phyloP scores from a whole-genome alignment of 495 filamentous ascomycete species.

The Podospora anserina region DNA sequence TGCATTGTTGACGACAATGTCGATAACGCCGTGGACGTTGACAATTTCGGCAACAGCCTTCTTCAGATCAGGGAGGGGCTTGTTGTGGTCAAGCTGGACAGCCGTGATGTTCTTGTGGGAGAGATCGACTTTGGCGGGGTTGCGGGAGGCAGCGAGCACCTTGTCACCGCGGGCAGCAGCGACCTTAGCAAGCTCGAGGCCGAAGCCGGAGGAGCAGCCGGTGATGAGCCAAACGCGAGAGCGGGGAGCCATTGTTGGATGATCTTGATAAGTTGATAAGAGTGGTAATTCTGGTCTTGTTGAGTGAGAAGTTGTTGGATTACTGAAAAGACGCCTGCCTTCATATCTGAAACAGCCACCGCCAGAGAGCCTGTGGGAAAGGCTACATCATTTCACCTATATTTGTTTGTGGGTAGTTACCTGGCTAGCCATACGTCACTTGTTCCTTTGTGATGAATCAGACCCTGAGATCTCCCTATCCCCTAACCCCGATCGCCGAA shows the following conservation, averaged over 20 bases:
- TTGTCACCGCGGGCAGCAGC: constrained; percentile 44
- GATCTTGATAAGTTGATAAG: background rate
- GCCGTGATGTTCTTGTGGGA: constrained; percentile 36
- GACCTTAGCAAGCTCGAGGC: constrained; percentile 38
- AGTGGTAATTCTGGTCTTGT: background rate
- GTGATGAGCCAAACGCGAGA: constrained; percentile 47
- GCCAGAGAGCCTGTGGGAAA: background rate
- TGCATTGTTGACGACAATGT: constrained; percentile 51
- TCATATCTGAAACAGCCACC: background rate
- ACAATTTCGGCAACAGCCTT: constrained; percentile 30
- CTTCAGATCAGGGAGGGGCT: constrained; percentile 32
- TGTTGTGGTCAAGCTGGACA: constrained; percentile 36
- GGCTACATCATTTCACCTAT: background rate
- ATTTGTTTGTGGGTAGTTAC: background rate
- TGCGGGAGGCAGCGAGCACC: constrained; percentile 44
- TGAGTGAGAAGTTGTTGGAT: background rate
- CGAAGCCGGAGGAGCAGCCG: constrained; percentile 53
- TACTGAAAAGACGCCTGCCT: background rate
- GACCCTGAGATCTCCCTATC: background rate
- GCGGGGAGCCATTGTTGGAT: constrained; percentile 7
- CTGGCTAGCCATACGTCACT: background rate
- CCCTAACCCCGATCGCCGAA: background rate
- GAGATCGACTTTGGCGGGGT: constrained; percentile 15
- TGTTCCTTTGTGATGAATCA: background rate
- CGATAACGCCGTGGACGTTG: constrained; percentile 39